phyloP scores from a whole-genome alignment of 2,329 filamentous ascomycete species.

The Alternaria panax region DNA sequence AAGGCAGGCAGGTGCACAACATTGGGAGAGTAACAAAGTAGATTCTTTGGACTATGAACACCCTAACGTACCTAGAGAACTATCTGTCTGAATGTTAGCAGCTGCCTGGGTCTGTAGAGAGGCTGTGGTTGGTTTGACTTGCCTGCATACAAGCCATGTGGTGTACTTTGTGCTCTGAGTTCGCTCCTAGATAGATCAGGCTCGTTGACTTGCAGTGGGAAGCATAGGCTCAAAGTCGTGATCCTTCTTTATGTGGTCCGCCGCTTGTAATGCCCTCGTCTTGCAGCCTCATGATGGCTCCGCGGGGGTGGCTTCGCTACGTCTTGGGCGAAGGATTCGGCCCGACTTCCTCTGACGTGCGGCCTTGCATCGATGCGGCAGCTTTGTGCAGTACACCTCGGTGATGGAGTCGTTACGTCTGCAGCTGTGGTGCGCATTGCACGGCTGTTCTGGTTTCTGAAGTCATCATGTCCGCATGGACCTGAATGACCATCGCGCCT shows the following conservation, averaged over 20 bases:
- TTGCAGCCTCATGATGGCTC: background rate
- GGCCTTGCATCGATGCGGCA: background rate
- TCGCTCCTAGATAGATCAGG: background rate
- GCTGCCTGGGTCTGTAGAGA: background rate
- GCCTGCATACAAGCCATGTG: background rate
- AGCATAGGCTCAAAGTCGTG: no score
- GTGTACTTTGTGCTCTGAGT: background rate
- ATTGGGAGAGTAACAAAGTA: background rate
- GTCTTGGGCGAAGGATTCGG: conserved; percentile 3
- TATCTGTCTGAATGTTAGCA: conserved; percentile 13
- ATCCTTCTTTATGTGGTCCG: background rate
- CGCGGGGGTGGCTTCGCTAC: conserved; percentile 6
- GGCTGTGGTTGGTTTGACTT: background rate
- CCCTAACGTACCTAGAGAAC: background rate
- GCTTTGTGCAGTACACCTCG: background rate
- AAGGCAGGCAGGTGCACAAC: background rate
- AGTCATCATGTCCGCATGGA: conserved; percentile 1
- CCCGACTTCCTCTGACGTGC: conserved; percentile 9
- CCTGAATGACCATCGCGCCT: background rate
- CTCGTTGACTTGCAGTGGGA: background rate
- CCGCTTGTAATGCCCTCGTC: background rate
- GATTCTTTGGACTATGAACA: background rate
- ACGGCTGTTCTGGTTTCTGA: background rate
- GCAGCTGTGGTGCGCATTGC: background rate
- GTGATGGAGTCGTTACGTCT: background rate